Base-by-base conservation (phyloP, 2,329 filamentous ascomycete genomes). In the Blastomyces emzantsi region DNA sequence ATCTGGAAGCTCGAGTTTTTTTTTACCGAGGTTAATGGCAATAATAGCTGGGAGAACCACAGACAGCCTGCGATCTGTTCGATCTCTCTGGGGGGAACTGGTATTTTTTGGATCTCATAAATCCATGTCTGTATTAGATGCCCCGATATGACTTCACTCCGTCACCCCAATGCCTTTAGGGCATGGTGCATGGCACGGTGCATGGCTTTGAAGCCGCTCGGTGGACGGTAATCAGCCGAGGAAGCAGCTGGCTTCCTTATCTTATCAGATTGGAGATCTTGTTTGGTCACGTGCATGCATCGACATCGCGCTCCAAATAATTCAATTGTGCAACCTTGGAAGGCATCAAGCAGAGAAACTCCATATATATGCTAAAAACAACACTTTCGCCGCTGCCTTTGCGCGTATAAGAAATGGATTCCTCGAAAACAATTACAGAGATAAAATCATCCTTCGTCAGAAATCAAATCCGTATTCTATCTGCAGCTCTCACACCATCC, bases 401-500 rank as follows among this genome's bases (percentile, higher is more conserved):
- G 8, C 15, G 15, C n/a, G 19, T 30, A 17, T 33, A 47, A 63
- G 17, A 15, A 39, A 78, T 78, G 76, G 75, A 76, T 63, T 72
- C 72, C 49, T 69, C 70, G 63, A 71, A 71, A 62, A 82, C 81
- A 1, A 77, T 84, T 56, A 73, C 79, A 25, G 79, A 81, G 64
- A 69, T 81, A 49, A 85, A 85, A 66, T 76, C 79, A 6, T 69
- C 76, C 17, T 85, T 85, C 59, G 73, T 84, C 22, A 74, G 80
- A 63, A 73, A 74, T 11, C 81, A 83, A 65, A 79, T 83, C 64
- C 81, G 82, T 8, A 77, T 82, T 25, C 73, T 85, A 3, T 81
- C 80, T 2, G 76, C 79, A 63, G 75, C 74, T 19, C 76, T 84
- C 19, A 71, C 78, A 58, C 77, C 78, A 4, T 78, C 80, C 3